Evolutionary conservation across 768 basidiomycete genomes (phyloP), one percentile per base, ranked within the genome.

Genomic region (Multifurca ochricompacta): DNA sequence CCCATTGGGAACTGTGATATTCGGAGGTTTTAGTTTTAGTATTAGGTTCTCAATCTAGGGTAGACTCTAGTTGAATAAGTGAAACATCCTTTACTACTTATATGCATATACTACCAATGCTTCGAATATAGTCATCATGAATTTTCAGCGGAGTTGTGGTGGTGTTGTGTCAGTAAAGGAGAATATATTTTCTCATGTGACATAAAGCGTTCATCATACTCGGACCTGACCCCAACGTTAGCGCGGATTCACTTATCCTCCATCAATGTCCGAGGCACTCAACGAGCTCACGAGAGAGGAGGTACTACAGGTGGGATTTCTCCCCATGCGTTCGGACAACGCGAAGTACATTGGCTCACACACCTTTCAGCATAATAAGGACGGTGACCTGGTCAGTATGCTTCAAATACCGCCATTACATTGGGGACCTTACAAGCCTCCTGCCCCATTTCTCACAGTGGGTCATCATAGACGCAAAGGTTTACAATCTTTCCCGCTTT

Each of bases 401-500:
- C 27, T 9, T 18, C 21, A 11, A 14, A 30, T 31, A 6, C 8
- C 32, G 4, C 19, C 27, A n/a, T 18, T n/a, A 8, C n/a, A 4
- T 30, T 3, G 16, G n/a, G n/a, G 4, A 28, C 5, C 31, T 35
- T 18, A 34, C 16, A n/a, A 14, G 30, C 8, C 14, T 19, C 7
- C 45, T 16, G 13, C 18, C 10, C 21, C 10, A 9, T 5, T 21
- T 34, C 53, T 35, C 28, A 1, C 62, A 91, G 82, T 93, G 91
- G 89, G 74, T 92, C 46, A 71, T 87, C 39, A 75, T 92, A 50
- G 89, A 92, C 65, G 72, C 85, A 3, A 88, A 84, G 60, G 87
- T 92, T 28, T 92, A 86, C 59, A 81, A 91, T 65, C 67, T 98
- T 27, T 80, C 85, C 35, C 82, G 79, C 56, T 96, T 98, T 62